These are phyloP conservation scores for Globisporangium acanthophoron DNA, from an alignment of 352 stramenopile species.

Conservation along the genomic window DNA sequence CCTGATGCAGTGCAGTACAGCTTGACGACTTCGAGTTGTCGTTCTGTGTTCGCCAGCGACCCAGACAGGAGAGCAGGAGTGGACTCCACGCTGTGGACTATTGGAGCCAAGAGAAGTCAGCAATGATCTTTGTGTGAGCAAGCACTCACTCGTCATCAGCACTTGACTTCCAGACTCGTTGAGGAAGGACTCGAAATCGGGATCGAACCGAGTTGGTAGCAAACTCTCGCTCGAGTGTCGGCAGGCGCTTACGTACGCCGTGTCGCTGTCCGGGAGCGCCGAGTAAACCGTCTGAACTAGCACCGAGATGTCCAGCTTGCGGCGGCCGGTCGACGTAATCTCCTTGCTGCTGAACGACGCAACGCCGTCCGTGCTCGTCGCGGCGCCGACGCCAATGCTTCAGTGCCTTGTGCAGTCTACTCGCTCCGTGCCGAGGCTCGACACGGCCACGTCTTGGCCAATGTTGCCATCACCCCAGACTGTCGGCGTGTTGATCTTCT, in stretches of 20 bases:
- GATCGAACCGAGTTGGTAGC: no score
- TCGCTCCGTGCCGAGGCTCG: constrained; percentile 17
- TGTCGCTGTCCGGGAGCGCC: background rate
- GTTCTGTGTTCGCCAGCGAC: no score
- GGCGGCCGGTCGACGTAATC: constrained; percentile 4
- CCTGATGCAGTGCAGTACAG: no score
- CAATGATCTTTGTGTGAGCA: no score
- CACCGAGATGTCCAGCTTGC: constrained; percentile 26
- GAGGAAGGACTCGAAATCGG: no score
- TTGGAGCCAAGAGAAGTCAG: no score
- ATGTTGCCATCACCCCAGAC: constrained; percentile 12
- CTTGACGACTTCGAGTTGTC: no score
- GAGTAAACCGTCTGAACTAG: constrained; percentile 16
- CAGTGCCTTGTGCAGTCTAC: constrained; percentile 13
- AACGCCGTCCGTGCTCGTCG: constrained; percentile 11
- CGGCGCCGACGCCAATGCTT: constrained; percentile 23
- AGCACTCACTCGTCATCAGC: no score
- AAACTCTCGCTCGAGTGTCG: no score
- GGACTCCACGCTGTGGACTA: no score
- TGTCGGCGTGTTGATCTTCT: constrained; percentile 10
- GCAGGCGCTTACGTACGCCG: background rate
- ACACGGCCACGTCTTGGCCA: constrained; percentile 14
- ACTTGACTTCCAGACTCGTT: no score
- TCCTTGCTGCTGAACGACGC: constrained; percentile 16
- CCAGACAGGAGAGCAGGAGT: no score